Evolutionary conservation across 345 rosid genomes (phyloP).

Genomic region (Brassica rapa): DNA sequence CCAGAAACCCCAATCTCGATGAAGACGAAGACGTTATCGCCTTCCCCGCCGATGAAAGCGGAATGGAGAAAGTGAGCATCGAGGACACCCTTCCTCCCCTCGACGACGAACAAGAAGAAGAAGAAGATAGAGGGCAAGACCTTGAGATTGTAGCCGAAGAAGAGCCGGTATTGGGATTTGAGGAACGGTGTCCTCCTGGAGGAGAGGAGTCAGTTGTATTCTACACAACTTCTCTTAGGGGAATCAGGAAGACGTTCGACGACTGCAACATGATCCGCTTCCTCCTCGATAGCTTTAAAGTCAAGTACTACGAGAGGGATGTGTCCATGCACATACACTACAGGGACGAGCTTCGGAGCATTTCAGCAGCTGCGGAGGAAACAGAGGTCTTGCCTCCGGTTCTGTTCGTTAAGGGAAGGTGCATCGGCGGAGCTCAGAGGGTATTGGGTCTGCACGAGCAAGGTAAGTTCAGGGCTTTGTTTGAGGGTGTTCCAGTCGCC

Average conservation of each 20-base stretch:
- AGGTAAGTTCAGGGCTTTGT: constrained; percentile 61
- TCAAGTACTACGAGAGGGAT: constrained; percentile 67
- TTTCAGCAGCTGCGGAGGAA: constrained; percentile 41
- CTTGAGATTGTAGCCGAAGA: not conserved
- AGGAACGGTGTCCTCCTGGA: constrained; percentile 73
- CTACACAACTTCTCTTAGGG: constrained; percentile 75
- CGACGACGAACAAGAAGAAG: constrained; percentile 18
- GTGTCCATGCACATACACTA: constrained; percentile 73
- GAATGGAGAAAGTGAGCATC: not conserved
- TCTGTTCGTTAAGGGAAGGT: constrained; percentile 76
- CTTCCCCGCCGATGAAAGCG: constrained; percentile 27
- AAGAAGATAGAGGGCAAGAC: not conserved
- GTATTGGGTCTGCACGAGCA: constrained; percentile 70
- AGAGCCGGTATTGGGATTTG: constrained; percentile 49
- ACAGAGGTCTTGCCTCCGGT: constrained; percentile 66
- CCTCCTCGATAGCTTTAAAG: constrained; percentile 64
- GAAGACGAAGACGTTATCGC: constrained; percentile 29
- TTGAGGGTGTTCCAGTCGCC: constrained; percentile 56
- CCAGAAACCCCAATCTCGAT: constrained; percentile 14
- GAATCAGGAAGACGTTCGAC: constrained; percentile 88
- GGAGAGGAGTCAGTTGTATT: constrained; percentile 63
- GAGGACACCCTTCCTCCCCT: not conserved
- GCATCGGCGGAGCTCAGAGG: constrained; percentile 80
- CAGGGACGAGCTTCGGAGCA: constrained; percentile 66
- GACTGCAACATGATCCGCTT: constrained; percentile 71